Evolutionary conservation across 768 basidiomycete species (phyloP).

Genomic region (Serendipita sp.): DNA sequence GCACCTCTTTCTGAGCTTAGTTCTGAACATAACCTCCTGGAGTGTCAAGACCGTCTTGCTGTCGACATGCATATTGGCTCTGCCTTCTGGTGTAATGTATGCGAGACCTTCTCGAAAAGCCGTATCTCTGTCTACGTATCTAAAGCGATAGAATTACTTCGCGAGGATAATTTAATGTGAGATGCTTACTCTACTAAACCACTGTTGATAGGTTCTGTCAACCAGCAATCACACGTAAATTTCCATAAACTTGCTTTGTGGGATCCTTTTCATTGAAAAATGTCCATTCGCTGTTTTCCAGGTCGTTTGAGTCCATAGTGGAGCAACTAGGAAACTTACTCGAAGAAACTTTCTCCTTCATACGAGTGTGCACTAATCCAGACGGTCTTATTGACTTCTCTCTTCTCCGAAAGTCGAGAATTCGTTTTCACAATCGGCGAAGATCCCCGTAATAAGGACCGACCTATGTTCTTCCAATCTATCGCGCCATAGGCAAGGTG

Average conservation of each 20-base stretch:
- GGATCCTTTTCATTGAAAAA: conserved; percentile 51
- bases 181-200: conserved; percentile 49
- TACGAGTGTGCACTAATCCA: conserved; percentile 59
- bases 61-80: conserved; percentile 64
- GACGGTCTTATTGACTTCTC: conserved; percentile 14
- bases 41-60: conserved; percentile 37
- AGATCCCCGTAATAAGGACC: no score
- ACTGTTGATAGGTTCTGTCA: conserved; percentile 23
- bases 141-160: conserved; percentile 17
- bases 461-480: no score
- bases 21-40: conserved; percentile 21
- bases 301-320: conserved; percentile 7
- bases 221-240: conserved; percentile 6
- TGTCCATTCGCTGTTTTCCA: conserved; percentile 28
- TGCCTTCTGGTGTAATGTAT: conserved; percentile 38
- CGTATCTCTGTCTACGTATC: conserved; percentile 38
- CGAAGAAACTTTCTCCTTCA: conserved; percentile 49
- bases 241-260: conserved; percentile 36
- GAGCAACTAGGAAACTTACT: conserved; percentile 27
- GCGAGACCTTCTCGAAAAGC: conserved; percentile 40
- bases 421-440: no score
- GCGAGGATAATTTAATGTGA: conserved; percentile 4
- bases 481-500: no score
- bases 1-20: neutral
- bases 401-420: neutral